These are phyloP conservation scores for Prunus yedoensis DNA, from an alignment of 331 rosid species.

Conservation along the genomic window DNA sequence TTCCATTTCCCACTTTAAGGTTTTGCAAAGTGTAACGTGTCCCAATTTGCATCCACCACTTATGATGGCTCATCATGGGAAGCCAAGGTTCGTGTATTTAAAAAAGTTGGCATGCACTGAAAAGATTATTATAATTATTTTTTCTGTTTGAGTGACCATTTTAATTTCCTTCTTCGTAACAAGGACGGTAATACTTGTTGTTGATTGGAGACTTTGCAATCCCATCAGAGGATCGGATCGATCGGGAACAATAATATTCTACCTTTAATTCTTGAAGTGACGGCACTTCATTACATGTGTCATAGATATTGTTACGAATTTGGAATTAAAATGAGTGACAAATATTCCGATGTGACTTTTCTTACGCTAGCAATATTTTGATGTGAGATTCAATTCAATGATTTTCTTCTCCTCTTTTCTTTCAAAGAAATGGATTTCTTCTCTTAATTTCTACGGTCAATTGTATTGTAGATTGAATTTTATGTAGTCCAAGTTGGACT, in stretches of 20 bases:
- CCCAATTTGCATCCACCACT: neutral
- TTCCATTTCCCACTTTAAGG: slow-evolving; percentile 12
- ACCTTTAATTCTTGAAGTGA: slow-evolving; percentile 5
- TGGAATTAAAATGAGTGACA: neutral
- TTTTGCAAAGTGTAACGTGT: neutral
- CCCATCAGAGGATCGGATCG: neutral
- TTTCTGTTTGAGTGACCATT: neutral
- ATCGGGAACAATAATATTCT: neutral
- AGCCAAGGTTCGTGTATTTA: slow-evolving; percentile 18
- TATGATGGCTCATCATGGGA: slow-evolving; percentile 18
- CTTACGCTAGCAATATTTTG: too few species aligned
- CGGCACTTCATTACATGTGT: neutral
- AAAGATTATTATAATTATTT: slow-evolving; percentile 1
- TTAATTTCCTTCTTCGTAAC: too few species aligned
- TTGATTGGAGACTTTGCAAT: neutral
- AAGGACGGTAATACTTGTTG: too few species aligned
- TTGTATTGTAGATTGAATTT: too few species aligned
- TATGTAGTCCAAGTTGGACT: too few species aligned
- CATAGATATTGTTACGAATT: neutral
- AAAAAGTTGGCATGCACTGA: slow-evolving; percentile 24
- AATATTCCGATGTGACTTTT: neutral
- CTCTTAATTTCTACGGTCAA: too few species aligned
- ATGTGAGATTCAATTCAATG: too few species aligned
- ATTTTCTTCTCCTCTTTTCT: too few species aligned
- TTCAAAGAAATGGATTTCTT: too few species aligned